phyloP scores from a whole-genome alignment of 192 early-diverging fungal species.

The Entophlyctis helioformis region DNA sequence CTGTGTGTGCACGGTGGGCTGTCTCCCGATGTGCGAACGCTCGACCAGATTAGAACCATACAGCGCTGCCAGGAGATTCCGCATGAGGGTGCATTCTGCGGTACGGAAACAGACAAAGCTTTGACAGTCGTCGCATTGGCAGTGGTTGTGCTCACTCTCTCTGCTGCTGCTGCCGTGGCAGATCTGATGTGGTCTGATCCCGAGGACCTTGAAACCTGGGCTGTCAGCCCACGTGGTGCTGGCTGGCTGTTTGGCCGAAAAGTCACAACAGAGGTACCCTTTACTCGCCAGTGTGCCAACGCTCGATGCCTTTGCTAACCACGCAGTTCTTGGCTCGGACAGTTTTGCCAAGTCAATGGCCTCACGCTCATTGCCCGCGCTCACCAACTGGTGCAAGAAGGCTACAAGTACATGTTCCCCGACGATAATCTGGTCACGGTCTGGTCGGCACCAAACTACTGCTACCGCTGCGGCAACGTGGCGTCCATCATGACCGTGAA shows the following conservation, averaged over 20 bases:
- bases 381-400: conserved; percentile 97
- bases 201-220: conserved; percentile 88
- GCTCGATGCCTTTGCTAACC: not conserved
- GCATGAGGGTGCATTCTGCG: conserved; percentile 88
- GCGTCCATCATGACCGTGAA: conserved; percentile 47
- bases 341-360: conserved; percentile 90
- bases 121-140: not conserved
- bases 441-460: conserved; percentile 78
- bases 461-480: conserved; percentile 54
- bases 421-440: conserved; percentile 91
- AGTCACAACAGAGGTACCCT: conserved; percentile 75
- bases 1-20: conserved; percentile 89
- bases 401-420: conserved; percentile 88
- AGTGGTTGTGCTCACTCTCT: not conserved
- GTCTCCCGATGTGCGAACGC: conserved; percentile 82
- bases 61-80: conserved; percentile 91
- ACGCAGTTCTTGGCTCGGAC: not conserved
- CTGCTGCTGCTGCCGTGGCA: conserved; percentile 19
- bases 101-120: conserved; percentile 10
- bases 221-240: conserved; percentile 79
- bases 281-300: not conserved
- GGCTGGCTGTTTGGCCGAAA: conserved; percentile 94
- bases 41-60: conserved; percentile 92
- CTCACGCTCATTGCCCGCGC: conserved; percentile 85
- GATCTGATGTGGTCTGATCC: conserved; percentile 97